Percentiles rank a stretch among this genome's conserved stretches.
Evolutionary conservation across 202 grass and related monocot genomes (phyloP).

Genomic region (Zizania palustris): DNA sequence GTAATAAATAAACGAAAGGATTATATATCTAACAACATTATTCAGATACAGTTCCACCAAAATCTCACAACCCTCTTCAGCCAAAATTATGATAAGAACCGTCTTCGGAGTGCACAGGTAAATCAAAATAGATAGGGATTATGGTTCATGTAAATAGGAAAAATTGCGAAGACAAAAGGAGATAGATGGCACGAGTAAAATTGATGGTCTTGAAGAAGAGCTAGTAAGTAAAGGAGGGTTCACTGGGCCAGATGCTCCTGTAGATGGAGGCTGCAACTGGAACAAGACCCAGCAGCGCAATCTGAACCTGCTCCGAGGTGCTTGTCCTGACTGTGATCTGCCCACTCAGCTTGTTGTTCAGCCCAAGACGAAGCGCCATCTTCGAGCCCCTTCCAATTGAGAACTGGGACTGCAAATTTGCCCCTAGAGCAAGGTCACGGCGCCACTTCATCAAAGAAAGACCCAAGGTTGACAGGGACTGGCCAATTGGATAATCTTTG

Average conservation of each 20-base stretch:
- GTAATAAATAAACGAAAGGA: constrained; percentile 26
- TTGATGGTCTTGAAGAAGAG: constrained; percentile 2
- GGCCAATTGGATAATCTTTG: constrained; percentile 76
- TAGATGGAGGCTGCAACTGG: constrained; percentile 67
- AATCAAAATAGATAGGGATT: constrained; percentile 22
- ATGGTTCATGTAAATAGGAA: constrained; percentile 42
- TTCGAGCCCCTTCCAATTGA: constrained; percentile 69
- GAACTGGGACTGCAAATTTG: constrained; percentile 85
- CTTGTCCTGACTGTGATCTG: constrained; percentile 78
- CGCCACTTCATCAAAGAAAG: constrained; percentile 81
- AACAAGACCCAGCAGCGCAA: constrained; percentile 73
- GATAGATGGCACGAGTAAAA: not conserved
- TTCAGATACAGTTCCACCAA: constrained; percentile 51
- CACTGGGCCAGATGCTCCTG: constrained; percentile 47
- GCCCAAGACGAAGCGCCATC: constrained; percentile 67
- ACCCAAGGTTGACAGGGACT: constrained; percentile 64
- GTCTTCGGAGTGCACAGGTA: constrained; percentile 10
- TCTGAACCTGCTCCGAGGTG: constrained; percentile 85
- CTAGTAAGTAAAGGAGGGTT: constrained; percentile 69
- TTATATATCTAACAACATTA: constrained; percentile 46
- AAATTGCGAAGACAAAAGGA: constrained; percentile 32
- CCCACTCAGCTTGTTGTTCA: constrained; percentile 89
- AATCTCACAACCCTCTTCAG: constrained; percentile 57
- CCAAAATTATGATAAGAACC: constrained; percentile 56
- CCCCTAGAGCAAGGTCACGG: constrained; percentile 70